Conservation (phyloP, 1,139 yeast species). For the Fermentozyma sake region DNA sequence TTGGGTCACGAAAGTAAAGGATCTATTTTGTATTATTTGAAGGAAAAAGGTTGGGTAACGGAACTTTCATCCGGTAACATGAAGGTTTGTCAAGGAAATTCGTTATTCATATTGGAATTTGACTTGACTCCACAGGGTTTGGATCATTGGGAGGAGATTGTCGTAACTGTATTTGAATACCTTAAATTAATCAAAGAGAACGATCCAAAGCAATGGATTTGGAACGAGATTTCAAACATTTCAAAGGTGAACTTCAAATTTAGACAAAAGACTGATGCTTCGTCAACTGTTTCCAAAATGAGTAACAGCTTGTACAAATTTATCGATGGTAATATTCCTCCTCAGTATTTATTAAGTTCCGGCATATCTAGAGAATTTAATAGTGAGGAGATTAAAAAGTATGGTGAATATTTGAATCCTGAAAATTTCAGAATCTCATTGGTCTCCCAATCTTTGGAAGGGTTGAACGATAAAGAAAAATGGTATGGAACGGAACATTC, state of each 20-base stretch:
- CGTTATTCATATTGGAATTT: constrained; percentile 60
- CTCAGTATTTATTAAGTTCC: constrained; percentile 54
- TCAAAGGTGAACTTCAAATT: constrained; percentile 55
- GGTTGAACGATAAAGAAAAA: constrained; percentile 48
- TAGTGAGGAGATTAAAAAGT: constrained; percentile 48
- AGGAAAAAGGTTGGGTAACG: constrained; percentile 74
- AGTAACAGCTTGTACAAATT: constrained; percentile 42
- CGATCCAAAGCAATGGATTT: constrained; percentile 60
- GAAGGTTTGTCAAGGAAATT: constrained; percentile 65
- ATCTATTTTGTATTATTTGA: constrained; percentile 66
- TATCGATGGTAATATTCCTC: constrained; percentile 48
- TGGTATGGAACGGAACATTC: constrained; percentile 91
- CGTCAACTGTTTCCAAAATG: constrained; percentile 53
- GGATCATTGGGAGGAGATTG: constrained; percentile 55
- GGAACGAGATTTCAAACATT: constrained; percentile 46
- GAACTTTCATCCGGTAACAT: constrained; percentile 72
- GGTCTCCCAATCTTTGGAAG: constrained; percentile 45
- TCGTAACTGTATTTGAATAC: constrained; percentile 64
- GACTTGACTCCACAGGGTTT: constrained; percentile 77
- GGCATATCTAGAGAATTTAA: constrained; percentile 58
- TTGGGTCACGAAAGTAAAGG: constrained; percentile 93
- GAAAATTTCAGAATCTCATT: constrained; percentile 60
- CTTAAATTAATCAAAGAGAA: constrained; percentile 47
- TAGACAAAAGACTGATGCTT: constrained; percentile 61
- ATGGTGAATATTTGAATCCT: constrained; percentile 46